Percentiles rank a stretch among this genome's conserved stretches.
Evolutionary conservation across 192 early-diverging fungal species (phyloP).

Genomic region (Coemansia sp.): DNA sequence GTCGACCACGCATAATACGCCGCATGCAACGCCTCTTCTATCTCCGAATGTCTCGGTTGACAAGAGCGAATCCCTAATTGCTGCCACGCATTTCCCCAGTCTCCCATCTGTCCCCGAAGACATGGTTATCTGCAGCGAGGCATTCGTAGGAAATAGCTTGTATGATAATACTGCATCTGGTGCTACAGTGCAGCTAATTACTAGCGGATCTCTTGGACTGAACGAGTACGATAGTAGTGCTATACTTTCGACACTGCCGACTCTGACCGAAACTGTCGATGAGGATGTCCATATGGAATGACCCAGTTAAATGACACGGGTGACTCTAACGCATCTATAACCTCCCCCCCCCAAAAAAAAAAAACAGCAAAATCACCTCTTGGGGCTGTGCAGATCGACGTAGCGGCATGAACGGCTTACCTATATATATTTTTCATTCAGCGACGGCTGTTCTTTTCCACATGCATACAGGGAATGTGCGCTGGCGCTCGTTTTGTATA

Average conservation of each 20-base stretch:
- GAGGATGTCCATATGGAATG: constrained; percentile 19
- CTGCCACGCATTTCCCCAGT: constrained; percentile 17
- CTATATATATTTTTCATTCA: neutral
- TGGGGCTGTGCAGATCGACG: too few species aligned
- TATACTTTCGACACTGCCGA: constrained; percentile 12
- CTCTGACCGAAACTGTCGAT: constrained; percentile 16
- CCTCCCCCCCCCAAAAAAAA: too few species aligned
- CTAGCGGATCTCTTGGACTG: neutral
- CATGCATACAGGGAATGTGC: constrained; percentile 10
- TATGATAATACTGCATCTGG: constrained; percentile 7
- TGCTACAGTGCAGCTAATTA: constrained; percentile 6
- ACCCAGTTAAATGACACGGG: neutral
- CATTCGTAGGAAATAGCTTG: constrained; percentile 5
- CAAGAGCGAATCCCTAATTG: constrained; percentile 1
- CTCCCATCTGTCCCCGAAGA: constrained; percentile 37
- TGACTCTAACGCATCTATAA: too few species aligned
- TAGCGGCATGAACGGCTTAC: neutral
- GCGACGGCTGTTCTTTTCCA: neutral
- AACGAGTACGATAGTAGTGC: neutral
- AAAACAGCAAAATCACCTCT: too few species aligned
- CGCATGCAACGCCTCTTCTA: constrained; percentile 17
- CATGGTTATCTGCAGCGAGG: constrained; percentile 16
- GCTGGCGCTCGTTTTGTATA: constrained; percentile 14
- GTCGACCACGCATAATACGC: constrained; percentile 17
- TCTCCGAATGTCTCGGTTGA: constrained; percentile 12